Base-by-base conservation (phyloP, 495 filamentous ascomycete species). In the Annulohypoxylon nitens region DNA sequence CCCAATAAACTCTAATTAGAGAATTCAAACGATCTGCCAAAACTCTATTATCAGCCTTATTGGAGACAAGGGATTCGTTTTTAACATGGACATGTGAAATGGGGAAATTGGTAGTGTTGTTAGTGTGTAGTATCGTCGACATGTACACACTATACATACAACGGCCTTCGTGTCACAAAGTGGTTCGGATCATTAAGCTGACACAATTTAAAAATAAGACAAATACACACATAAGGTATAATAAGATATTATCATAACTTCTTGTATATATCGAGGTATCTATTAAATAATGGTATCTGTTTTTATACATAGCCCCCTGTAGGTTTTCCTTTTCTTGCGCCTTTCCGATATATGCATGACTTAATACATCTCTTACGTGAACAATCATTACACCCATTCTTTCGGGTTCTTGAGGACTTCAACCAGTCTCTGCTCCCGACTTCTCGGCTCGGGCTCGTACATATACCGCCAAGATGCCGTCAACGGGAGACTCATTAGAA, bases 381-480 rank as follows among this genome's bases (percentile, higher is more conserved):
- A 43, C 43, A 62, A 65, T 23, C 34, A 69, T 76, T 86, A 97
- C 67, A 96, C 93, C 96, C 96, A 99, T 67, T 98, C 93, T 73
- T 89, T 88, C 6, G 96, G 96, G 72, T 92, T 88, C 83, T 88
- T 90, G 75, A 99, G 81, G 67, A 99, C 92, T 71, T 95, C 90
- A 48, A 97, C 83, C 53, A 98, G 82, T 70, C 88, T 83, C 77
- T 92, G 88, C 81, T 95, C 93, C 68, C 90, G 82, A 75, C 88
- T 94, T 69, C 87, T 90, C 80, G 88, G 92, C 81, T 88, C 87
- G 34, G 91, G 90, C 72, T 90, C 87, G 80, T 97, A 92, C 95
- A 98, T 98, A 78, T 99, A 99, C 74, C 90, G 87, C 96, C 96
- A 99, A 66, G 90, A 87, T 20, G 96, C 97, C 41, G 96, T 98